Conservation (phyloP, 345 rosid species). For the Rhodamnia argentea region DNA sequence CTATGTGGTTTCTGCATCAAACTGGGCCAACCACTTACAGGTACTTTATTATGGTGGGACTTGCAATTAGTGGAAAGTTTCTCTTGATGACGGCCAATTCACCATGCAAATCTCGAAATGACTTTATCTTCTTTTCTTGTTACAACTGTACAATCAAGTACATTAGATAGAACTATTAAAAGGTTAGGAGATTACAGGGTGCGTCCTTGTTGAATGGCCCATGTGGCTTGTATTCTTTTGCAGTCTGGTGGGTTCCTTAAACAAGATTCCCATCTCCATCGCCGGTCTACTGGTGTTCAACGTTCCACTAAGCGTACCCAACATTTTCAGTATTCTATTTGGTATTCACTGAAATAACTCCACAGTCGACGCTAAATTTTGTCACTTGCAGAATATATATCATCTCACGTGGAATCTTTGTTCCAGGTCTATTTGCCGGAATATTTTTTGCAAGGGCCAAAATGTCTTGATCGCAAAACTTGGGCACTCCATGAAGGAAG, state of each 20-base stretch:
- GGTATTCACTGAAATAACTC: conserved; percentile 32
- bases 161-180: neutral
- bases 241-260: conserved; percentile 85
- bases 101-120: neutral
- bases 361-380: neutral
- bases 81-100: neutral
- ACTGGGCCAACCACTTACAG: conserved; percentile 96
- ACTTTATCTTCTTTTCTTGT: neutral
- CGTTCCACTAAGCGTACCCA: conserved; percentile 68
- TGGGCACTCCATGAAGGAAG: neutral
- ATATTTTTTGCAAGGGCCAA: conserved; percentile 76
- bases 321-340: conserved; percentile 69
- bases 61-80: neutral
- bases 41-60: conserved; percentile 6
- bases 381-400: neutral
- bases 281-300: conserved; percentile 70
- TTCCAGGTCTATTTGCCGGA: conserved; percentile 83
- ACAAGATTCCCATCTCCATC: conserved; percentile 84
- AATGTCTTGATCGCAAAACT: conserved; percentile 41
- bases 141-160: neutral
- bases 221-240: neutral
- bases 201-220: neutral
- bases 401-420: neutral
- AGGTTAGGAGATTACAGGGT: neutral
- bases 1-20: conserved; percentile 94